Conservation (phyloP, 2,329 filamentous ascomycete species). For the Epichloe bromicola region DNA sequence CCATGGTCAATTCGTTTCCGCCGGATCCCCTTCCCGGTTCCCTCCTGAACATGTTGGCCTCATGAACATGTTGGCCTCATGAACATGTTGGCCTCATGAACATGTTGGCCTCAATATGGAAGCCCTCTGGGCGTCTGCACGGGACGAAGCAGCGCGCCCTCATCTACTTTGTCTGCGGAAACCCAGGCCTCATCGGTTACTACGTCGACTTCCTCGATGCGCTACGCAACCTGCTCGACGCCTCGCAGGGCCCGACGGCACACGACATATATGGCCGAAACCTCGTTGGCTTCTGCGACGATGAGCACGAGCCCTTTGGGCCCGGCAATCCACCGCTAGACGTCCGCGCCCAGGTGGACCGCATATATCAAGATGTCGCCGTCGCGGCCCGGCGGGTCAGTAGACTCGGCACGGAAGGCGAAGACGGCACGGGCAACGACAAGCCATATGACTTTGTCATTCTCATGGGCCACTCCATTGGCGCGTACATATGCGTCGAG, state of each 20-base stretch:
- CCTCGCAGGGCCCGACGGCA: conserved; percentile 21
- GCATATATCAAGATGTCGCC: conserved; percentile 25
- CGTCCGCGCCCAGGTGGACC: conserved; percentile 40
- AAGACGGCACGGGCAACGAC: conserved; percentile 15
- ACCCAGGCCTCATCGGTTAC: conserved; percentile 63
- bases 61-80: conserved; percentile 15
- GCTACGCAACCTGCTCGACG: conserved; percentile 40
- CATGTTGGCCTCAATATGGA: conserved; percentile 16
- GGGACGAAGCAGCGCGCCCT: conserved; percentile 27
- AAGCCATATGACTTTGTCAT: conserved; percentile 44
- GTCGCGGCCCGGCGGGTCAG: conserved; percentile 13
- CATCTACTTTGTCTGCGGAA: conserved; percentile 63
- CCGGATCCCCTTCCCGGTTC: no score
- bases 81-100: no score
- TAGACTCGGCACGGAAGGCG: conserved; percentile 4
- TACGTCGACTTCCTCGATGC: conserved; percentile 54
- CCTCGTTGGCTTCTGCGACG: conserved; percentile 44
- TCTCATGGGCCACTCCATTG: conserved; percentile 63
- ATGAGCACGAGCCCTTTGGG: conserved; percentile 34
- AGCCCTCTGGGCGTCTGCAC: conserved; percentile 15
- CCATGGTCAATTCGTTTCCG: no score
- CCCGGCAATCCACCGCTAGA: conserved; percentile 30
- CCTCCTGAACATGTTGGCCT: conserved; percentile 9
- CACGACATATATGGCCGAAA: conserved; percentile 47
- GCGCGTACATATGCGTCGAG: conserved; percentile 58